Conservation (phyloP, 768 basidiomycete species). For the Naganishia onofrii region DNA sequence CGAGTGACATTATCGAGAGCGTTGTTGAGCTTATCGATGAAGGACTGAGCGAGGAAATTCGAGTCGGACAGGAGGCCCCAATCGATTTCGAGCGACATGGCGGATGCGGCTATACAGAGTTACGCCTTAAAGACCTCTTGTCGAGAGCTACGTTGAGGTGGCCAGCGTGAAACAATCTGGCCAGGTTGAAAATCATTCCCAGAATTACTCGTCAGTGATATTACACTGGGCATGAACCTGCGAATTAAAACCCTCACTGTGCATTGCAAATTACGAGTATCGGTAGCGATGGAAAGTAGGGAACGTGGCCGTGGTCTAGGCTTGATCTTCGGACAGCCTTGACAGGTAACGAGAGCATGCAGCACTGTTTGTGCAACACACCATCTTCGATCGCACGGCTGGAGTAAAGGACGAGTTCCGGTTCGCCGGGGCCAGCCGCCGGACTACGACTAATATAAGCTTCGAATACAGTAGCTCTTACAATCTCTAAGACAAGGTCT, state of each 20-base stretch:
- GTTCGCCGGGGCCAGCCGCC: neutral
- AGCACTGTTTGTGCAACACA: neutral
- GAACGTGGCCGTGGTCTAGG: no score
- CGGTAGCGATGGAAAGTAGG: neutral
- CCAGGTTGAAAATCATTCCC: neutral
- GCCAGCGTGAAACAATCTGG: neutral
- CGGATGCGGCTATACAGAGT: neutral
- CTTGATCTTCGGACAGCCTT: no score
- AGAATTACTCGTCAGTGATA: neutral
- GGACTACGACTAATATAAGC: no score
- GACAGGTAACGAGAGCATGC: no score
- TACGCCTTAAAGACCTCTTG: neutral
- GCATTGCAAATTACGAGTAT: neutral
- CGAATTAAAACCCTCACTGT: neutral
- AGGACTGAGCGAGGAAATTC: constrained; percentile 68
- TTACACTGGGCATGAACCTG: neutral
- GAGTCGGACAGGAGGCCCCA: constrained; percentile 72
- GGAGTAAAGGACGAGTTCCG: neutral
- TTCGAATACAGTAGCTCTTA: no score
- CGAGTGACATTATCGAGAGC: constrained; percentile 68
- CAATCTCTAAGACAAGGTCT: neutral
- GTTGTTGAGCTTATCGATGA: constrained; percentile 73
- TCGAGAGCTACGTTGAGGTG: neutral
- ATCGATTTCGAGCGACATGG: constrained; percentile 93
- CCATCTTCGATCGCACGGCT: neutral